Base-by-base conservation (phyloP, 1,139 yeast genomes). In the Geotrichum cucujoidarum region DNA sequence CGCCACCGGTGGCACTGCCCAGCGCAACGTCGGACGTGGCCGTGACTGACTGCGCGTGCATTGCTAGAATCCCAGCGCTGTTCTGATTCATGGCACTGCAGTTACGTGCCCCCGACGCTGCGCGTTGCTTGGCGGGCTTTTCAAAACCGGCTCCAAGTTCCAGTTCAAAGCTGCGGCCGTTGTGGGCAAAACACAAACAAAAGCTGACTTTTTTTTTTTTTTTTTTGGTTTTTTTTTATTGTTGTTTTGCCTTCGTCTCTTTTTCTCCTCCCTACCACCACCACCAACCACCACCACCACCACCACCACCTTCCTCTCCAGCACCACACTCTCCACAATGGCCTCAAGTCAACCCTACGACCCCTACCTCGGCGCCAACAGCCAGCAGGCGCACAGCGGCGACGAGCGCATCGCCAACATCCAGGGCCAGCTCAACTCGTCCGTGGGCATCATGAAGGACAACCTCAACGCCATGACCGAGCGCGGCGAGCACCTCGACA, bases 311-410 rank as follows among this genome's bases (percentile, higher is more conserved):
- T 17, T 16, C 5, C 8, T 11, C 17, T 10, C 29, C 3, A 5
- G 3, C 39, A 18, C 16, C 22, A 5, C 20, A 33, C 36, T 16
- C 17, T 37, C 21, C 30, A 37, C 27, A 37, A 83, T 83, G 92
- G 81, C 90, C 21, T 81, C 90, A 10, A 80, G 90, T 45, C 87
- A 81, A 45, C 95, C 95, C 52, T 88, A 88, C 68, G 95, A 88
- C 66, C 95, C 95, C 63, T 86, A 85, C 27, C 14, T n/a, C 27
- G 16, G 27, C 38, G 17, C n/a, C 13, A 33, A 22, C 56, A 17
- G 24, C 37, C 21, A 33, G 24, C 21, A 33, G 24, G n/a, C 22
- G n/a, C 54, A 56, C 62, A 73, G 55, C 27, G 63, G 64, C 40
- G 52, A 56, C 40, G 56, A 60, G 61, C 80, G 84, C 66, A 83